Evolutionary conservation across 192 early-diverging fungal genomes (phyloP).

Genomic region (Phlyctochytrium bullatum): DNA sequence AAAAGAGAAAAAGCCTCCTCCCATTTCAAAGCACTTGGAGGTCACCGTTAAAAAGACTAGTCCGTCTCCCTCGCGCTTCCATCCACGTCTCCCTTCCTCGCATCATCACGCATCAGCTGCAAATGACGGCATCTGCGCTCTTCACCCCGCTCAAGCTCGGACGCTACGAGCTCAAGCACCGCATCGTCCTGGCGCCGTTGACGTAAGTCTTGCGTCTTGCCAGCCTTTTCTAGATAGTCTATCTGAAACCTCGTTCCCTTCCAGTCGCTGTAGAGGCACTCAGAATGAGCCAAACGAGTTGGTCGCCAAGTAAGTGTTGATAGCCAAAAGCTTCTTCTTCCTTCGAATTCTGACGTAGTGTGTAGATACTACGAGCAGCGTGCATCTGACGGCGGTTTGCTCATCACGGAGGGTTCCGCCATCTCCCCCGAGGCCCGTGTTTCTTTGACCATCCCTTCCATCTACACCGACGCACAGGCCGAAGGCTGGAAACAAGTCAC

Average conservation of each 20-base stretch:
- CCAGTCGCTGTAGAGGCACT: not conserved
- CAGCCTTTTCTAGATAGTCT: no score
- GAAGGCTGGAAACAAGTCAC: constrained; percentile 45
- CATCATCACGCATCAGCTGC: not conserved
- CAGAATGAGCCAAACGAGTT: not conserved
- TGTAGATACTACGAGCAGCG: constrained; percentile 32
- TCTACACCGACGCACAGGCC: constrained; percentile 43
- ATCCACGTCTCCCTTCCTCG: not conserved
- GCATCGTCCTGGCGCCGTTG: constrained; percentile 34
- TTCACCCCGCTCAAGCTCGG: constrained; percentile 25
- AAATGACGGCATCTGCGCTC: constrained; percentile 3
- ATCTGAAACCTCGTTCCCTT: no score
- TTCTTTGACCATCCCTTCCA: constrained; percentile 30
- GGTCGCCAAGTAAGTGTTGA: no score
- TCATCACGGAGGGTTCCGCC: constrained; percentile 28
- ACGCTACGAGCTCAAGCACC: constrained; percentile 12
- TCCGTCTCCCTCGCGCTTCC: no score
- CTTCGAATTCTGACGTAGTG: no score
- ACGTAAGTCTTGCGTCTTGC: constrained; percentile 17
- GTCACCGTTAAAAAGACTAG: no score
- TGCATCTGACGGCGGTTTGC: constrained; percentile 23
- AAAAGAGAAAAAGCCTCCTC: no score
- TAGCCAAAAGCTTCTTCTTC: no score
- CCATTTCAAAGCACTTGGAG: no score
- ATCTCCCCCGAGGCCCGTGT: constrained; percentile 5